Evolutionary conservation across 345 rosid genomes (phyloP), one percentile per base, ranked within the genome.

Genomic region (Murraya koenigii): DNA sequence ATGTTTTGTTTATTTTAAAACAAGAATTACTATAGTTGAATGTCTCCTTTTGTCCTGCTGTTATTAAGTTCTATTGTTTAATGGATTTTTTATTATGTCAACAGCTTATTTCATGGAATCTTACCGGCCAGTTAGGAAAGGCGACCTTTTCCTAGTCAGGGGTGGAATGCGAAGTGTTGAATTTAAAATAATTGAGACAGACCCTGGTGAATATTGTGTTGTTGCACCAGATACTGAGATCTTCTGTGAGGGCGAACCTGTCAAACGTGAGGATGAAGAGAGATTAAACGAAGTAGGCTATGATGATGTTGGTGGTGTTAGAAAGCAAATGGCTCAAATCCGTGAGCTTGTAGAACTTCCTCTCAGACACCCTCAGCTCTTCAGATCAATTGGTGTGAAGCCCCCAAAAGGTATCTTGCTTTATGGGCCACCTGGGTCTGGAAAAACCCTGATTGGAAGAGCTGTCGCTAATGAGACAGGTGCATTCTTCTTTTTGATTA

Each of bases 291-390:
- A 87, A 52, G 83, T 85, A 26, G 88, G 86, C 17, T 87, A 85
- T 78, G 88, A 85, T 79, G 86, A 87, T 73, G 86, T 83, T 78
- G 88, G 88, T 61, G 90, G 86, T 69, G 88, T 87, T 32, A 82
- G 90, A 33, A 83, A 83, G 77, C 90, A 87, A 59, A 83, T 87
- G 90, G 85, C 88, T 72, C 90, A 81, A 80, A 87, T 87, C 60
- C 81, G 89, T 69, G 88, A 87, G 80, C 70, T 85, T n/a, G 89
- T 87, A 47, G 88, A 87, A 79, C 85, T 87, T 44, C 88, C 88
- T 38, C 61, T 83, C 7, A 79, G 88, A 71, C 88, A 85, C 36
- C 86, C 88, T 9, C 88, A 83, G 69, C 80, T 85, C 1, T 85
- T 85, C 76, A 85, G 83, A 71, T 81, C 86, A 54, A 85, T 85